Evolutionary conservation across 2,329 filamentous ascomycete species (phyloP).

Genomic region (Aureobasidium leucospermi): DNA sequence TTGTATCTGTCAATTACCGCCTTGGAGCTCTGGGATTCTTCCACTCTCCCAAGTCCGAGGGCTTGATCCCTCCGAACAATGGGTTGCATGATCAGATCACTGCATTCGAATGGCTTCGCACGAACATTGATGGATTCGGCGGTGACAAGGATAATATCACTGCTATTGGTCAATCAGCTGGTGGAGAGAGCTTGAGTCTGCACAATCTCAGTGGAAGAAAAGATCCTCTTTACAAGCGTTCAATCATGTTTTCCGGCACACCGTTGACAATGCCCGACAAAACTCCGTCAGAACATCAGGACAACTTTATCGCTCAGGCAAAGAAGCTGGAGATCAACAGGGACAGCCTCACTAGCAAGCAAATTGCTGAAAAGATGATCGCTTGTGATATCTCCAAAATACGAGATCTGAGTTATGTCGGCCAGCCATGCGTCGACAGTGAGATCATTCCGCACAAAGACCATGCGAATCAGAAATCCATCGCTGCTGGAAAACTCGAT

Average conservation of each 20-base stretch:
- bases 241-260: constrained; percentile 17
- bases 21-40: constrained; percentile 16
- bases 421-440: constrained; percentile 14
- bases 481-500: neutral
- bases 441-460: constrained; percentile 15
- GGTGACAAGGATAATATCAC: constrained; percentile 29
- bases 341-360: neutral
- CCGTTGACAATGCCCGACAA: constrained; percentile 18
- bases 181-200: constrained; percentile 17
- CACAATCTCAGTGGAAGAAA: constrained; percentile 12
- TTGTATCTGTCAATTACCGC: constrained; percentile 16
- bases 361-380: constrained; percentile 16
- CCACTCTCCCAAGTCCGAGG: constrained; percentile 9
- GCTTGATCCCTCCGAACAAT: constrained; percentile 33
- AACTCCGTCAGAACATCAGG: constrained; percentile 13
- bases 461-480: constrained; percentile 14
- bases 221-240: constrained; percentile 14
- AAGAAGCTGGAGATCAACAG: constrained; percentile 13
- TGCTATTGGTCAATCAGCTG: constrained; percentile 17
- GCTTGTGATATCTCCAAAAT: constrained; percentile 13
- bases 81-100: constrained; percentile 48
- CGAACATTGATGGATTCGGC: constrained; percentile 46
- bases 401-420: constrained; percentile 14
- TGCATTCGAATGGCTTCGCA: constrained; percentile 45
- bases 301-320: constrained; percentile 16